Percentiles rank a stretch among this genome's conserved stretches.
Conservation (phyloP, 2,329 filamentous ascomycete species). For the Periconia sp. region DNA sequence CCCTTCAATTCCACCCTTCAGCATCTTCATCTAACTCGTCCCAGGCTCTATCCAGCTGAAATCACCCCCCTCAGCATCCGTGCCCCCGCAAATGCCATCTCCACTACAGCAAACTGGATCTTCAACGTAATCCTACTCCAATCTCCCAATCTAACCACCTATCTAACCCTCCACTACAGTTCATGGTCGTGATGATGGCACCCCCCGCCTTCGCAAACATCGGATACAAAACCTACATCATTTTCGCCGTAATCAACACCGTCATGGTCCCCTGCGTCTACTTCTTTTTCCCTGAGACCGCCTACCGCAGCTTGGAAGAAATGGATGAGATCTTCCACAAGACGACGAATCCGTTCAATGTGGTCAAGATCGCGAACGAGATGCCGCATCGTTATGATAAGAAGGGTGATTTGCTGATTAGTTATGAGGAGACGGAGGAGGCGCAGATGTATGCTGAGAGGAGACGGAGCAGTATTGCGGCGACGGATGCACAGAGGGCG, state of each 20-base stretch:
- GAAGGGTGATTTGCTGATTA: conserved; percentile 62
- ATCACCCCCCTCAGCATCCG: conserved; percentile 89
- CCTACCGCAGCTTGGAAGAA: conserved; percentile 50
- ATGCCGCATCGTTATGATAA: conserved; percentile 64
- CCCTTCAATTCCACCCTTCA: background rate
- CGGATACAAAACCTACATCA: conserved; percentile 62
- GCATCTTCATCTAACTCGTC: too few species aligned
- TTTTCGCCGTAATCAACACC: conserved; percentile 63
- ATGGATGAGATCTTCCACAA: conserved; percentile 69
- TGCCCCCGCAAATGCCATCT: conserved; percentile 84
- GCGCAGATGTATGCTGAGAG: conserved; percentile 31
- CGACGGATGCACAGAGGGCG: conserved; percentile 7
- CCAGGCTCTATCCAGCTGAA: conserved; percentile 67
- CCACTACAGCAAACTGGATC: conserved; percentile 89
- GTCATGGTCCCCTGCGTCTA: conserved; percentile 63
- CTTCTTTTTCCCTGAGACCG: conserved; percentile 68
- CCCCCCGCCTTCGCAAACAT: conserved; percentile 65
- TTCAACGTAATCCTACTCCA: conserved; percentile 53
- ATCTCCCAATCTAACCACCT: conserved; percentile 31
- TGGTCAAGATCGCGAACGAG: conserved; percentile 57
- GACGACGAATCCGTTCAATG: conserved; percentile 55
- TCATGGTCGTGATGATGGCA: conserved; percentile 71
- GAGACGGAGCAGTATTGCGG: conserved; percentile 31
- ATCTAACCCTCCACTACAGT: conserved; percentile 49
- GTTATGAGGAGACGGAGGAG: conserved; percentile 53